phyloP scores from a whole-genome alignment of 75 land plant species.

The Pinus tabuliformis region DNA sequence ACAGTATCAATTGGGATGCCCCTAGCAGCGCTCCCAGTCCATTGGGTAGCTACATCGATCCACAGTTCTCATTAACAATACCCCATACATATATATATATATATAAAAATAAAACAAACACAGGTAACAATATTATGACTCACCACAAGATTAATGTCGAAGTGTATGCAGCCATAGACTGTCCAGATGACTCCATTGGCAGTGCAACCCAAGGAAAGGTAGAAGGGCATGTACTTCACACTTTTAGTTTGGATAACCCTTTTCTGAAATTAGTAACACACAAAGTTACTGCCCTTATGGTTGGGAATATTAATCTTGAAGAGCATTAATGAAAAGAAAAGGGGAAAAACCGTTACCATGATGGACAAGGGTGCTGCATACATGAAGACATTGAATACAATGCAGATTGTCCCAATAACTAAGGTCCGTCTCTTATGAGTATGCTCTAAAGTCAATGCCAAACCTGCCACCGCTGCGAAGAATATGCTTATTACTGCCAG shows the following conservation, averaged over 20 bases:
- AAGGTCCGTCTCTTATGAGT: conserved; percentile 29
- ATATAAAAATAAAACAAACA: too few relatives aligned
- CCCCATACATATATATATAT: too few relatives aligned
- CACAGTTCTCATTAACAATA: too few relatives aligned
- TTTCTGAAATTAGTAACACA: conserved; percentile 22
- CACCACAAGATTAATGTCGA: conserved; percentile 51
- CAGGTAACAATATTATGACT: neutral
- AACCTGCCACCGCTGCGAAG: conserved; percentile 18
- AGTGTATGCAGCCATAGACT: conserved; percentile 40
- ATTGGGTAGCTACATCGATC: too few relatives aligned
- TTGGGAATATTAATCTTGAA: too few relatives aligned
- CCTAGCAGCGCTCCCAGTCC: too few relatives aligned
- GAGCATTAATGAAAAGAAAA: too few relatives aligned
- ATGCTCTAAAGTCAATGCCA: conserved; percentile 20
- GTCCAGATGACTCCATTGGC: conserved; percentile 56
- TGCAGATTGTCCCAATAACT: conserved; percentile 42
- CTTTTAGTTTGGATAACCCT: conserved; percentile 49
- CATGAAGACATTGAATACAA: conserved; percentile 39
- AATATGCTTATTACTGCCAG: conserved; percentile 16
- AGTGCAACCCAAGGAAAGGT: conserved; percentile 39
- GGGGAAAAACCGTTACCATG: too few relatives aligned
- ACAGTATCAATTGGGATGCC: too few relatives aligned
- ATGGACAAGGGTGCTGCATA: conserved; percentile 43
- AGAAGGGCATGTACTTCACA: conserved; percentile 65
- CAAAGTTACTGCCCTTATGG: too few relatives aligned